Conservation (phyloP, 75 land plant species). For the Pinus tabuliformis region DNA sequence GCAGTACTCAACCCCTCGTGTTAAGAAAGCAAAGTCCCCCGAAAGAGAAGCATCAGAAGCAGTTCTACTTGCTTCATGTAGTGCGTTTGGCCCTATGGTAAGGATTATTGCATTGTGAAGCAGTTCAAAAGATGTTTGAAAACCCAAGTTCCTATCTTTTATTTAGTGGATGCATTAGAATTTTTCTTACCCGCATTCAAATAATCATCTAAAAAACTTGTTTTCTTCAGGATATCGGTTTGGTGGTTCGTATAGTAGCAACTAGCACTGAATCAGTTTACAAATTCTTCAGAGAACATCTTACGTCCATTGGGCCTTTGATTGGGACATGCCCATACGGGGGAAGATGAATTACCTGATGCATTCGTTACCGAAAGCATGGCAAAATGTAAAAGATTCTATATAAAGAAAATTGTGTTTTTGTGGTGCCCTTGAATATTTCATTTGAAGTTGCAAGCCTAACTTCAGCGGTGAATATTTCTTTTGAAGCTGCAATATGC, state of each 20-base stretch:
- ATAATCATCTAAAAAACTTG: not conserved
- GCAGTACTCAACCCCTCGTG: not conserved
- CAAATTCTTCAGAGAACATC: slow-evolving; percentile 57
- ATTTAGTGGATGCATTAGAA: not conserved
- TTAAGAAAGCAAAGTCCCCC: not conserved
- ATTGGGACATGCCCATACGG: slow-evolving; percentile 73
- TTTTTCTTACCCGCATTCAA: not conserved
- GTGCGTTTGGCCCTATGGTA: slow-evolving; percentile 73
- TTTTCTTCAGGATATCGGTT: slow-evolving; percentile 67
- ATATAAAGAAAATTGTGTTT: too few species aligned
- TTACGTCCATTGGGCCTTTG: slow-evolving; percentile 45
- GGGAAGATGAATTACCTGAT: slow-evolving; percentile 14
- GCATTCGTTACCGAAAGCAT: not conserved
- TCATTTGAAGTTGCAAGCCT: too few species aligned
- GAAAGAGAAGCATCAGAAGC: slow-evolving; percentile 15
- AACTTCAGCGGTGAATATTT: too few species aligned
- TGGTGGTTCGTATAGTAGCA: slow-evolving; percentile 72
- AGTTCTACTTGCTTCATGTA: slow-evolving; percentile 60
- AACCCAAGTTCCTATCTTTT: not conserved
- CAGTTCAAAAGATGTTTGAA: not conserved
- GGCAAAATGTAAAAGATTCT: too few species aligned
- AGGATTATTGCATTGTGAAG: not conserved
- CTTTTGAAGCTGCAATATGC: too few species aligned
- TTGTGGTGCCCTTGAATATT: too few species aligned
- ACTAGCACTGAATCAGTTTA: slow-evolving; percentile 75